These are phyloP conservation scores for Sarocladium brachiariae DNA, from an alignment of 2,329 filamentous ascomycete genomes.

Conservation along the genomic window DNA sequence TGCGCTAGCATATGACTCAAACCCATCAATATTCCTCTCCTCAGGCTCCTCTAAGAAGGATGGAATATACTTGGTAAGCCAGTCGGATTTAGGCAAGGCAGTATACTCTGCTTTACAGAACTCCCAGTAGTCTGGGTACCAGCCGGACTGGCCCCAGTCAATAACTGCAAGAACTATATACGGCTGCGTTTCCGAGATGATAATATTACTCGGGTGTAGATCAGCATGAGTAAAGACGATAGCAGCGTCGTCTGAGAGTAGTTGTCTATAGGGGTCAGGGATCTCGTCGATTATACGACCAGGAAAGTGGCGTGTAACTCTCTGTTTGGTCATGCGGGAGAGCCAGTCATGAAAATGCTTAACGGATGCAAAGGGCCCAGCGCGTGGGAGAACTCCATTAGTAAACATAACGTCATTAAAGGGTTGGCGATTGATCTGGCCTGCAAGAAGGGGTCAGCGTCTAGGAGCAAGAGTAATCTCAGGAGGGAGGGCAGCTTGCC, in stretches of 20 bases:
- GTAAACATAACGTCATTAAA: constrained; percentile 10
- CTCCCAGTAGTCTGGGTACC: constrained; percentile 28
- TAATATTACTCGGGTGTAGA: constrained; percentile 20
- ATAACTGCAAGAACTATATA: constrained; percentile 22
- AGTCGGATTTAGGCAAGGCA: background rate
- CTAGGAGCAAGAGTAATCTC: background rate
- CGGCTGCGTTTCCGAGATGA: constrained; percentile 14
- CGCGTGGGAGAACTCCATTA: constrained; percentile 1
- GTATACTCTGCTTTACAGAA: constrained; percentile 22
- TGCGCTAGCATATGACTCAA: background rate
- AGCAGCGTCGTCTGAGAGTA: background rate
- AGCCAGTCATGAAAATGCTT: constrained; percentile 13
- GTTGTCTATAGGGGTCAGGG: constrained; percentile 2
- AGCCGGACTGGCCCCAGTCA: constrained; percentile 27
- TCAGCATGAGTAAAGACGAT: constrained; percentile 21
- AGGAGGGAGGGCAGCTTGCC: constrained; percentile 9
- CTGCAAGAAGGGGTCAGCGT: constrained; percentile 3
- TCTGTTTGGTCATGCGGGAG: constrained; percentile 10
- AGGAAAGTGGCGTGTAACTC: background rate
- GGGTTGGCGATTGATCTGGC: constrained; percentile 11
- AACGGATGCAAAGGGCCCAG: constrained; percentile 11
- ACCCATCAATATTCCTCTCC: background rate
- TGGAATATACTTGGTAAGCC: constrained; percentile 1
- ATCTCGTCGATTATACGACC: background rate
- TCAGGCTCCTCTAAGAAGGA: background rate